Evolutionary conservation across 2,329 filamentous ascomycete genomes (phyloP), one percentile per base, ranked within the genome.

Genomic region (Coleophoma crateriformis): DNA sequence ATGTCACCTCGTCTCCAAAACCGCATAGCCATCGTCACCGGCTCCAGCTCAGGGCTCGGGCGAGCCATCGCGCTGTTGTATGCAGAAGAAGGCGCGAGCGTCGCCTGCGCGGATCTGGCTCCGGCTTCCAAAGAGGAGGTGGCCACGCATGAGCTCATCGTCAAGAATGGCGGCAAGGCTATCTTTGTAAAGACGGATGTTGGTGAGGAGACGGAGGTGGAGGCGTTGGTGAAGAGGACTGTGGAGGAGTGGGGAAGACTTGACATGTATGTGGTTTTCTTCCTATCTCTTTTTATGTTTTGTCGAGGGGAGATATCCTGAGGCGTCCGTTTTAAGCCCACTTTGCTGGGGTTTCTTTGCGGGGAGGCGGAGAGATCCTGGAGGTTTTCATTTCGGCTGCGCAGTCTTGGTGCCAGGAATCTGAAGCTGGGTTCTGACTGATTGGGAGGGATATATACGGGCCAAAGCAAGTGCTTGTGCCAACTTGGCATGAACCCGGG

Each of bases 181-280:
- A 65, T 71, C 0, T 77, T 76, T 47, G 59, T 75, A 0, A 64
- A 69, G 49, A 66, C 67, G 0, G 71, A 77, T 50, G 72, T 76
- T 4, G 69, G 65, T 10, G 58, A 67, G 5, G 62, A 64, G 0
- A 46, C 37, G 1, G 59, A 66, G 1, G 62, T 75, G 11, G 65
- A 74, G 48, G 54, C 50, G 0, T 47, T 75, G n/a, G 61, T 77
- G 0, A 27, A 62, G 5, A 37, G 49, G 4, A 58, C 68, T 1
- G 70, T 70, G 3, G 51, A 59, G 11, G 53, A 55, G 11, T 69
- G 65, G 52, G 70, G 71, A 1, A 45, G 52, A 33, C 34, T 54
- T n/a, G 52, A 54, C 32, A 54, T 55, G 48, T 42, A 33, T 19
- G 46, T 44, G 14, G 12, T 19, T 38, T 38, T 38, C 17, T 14